Evolutionary conservation across 2,329 filamentous ascomycete genomes (phyloP), one percentile per base, ranked within the genome.

Genomic region (Aspergillus clavatus): DNA sequence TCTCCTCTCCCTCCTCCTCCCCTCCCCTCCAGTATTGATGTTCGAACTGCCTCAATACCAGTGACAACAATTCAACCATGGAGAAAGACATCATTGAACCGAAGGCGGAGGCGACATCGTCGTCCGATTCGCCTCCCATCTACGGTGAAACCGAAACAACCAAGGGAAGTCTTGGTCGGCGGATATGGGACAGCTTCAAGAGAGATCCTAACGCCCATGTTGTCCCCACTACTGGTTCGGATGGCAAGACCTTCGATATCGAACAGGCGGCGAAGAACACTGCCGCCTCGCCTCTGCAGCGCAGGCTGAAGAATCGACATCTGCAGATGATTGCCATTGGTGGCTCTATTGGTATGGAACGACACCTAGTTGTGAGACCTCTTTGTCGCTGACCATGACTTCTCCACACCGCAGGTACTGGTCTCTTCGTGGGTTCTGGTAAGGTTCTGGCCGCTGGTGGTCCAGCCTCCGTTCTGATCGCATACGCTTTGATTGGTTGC

Each of bases 241-340:
- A 80, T 67, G 77, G 76, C 43, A 73, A 74, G 48, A 72, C 74
- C 11, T 82, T 79, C 60, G 76, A 87, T 61, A 70, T 88, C 53
- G 84, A 89, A 61, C 65, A 65, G 43, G 80, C 80, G 1, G 78
- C 76, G 1, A 66, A 70, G 12, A 76, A 75, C 35, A 90, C 88
- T 1, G 86, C 87, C 3, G 78, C 83, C 53, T 84, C 87, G 37
- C 82, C 85, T 6, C 75, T 97, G 40, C 81, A 86, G 40, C 78
- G 89, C 59, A 84, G 82, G 65, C 71, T 95, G 55, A 93, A 94
- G 70, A 82, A 83, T 16, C 78, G 89, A 38, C 91, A 97, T 73
- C 65, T 96, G 63, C 90, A 96, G 72, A 96, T 96, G 91, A 96
- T 96, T 74, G 91, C 91, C 11, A 95, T 96, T 55, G 89, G 89